Evolutionary conservation across 2,329 filamentous ascomycete genomes (phyloP), one percentile per base, ranked within the genome.

Genomic region (Paracamarosporium sp.): DNA sequence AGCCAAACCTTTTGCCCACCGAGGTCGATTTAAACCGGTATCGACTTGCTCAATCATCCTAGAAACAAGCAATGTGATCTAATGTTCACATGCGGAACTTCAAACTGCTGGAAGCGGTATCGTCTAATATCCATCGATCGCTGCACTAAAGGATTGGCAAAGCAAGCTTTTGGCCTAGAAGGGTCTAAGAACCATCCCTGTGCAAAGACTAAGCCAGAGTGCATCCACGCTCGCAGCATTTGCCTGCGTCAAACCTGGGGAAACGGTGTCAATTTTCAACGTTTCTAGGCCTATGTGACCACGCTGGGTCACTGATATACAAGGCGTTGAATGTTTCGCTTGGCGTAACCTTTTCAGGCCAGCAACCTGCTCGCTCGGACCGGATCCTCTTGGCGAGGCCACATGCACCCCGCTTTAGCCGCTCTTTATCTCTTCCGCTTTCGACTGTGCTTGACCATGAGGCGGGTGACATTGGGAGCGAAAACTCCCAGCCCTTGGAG

Each of bases 91-190:
- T 20, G 17, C 17, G 7, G 22, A 17, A 25, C 13, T 40, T 13
- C 15, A 55, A 48, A 47, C 35, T 59, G 17, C 56, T 41, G 31
- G 15, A 59, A 55, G 15, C 30, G 56, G 56, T 20, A 59, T 51
- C 27, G n/a, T 28, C 15, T 38, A n/a, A 17, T 15, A 27, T 17
- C 8, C 56, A 59, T 75, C 40, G 67, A 72, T 70, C 41, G 57
- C 63, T 55, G 71, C 72, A 70, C 72, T 75, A 75, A 70, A 71
- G 71, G 68, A 61, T 75, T 75, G 72, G 72, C 67, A 72, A 63
- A 62, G 63, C 65, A 67, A 71, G 63, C 63, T 64, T 57, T 63
- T 60, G 61, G 61, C 64, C 58, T 68, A 60, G 68, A 64, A 65
- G 58, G 61, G 57, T 46, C 55, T 53, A 53, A 48, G 55, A 43